phyloP scores from a whole-genome alignment of 1,139 yeast species.

The Saccharomycopsis phalli region DNA sequence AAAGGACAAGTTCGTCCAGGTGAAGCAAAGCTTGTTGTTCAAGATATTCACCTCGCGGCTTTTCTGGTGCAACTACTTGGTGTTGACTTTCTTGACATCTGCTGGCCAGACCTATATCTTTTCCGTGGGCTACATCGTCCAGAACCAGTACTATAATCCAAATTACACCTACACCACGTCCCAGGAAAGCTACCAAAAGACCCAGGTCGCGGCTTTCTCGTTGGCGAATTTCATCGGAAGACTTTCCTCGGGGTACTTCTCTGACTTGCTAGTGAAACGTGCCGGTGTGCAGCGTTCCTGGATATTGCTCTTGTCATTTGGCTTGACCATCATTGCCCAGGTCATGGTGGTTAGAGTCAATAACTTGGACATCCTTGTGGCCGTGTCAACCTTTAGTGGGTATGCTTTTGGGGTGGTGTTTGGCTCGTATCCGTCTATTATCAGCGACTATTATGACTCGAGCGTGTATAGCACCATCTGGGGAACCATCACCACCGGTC shows the following conservation, averaged over 20 bases:
- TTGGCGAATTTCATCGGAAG: constrained; percentile 61
- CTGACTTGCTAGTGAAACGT: constrained; percentile 48
- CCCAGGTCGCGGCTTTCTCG: constrained; percentile 67
- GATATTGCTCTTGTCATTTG: constrained; percentile 49
- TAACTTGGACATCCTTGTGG: constrained; percentile 33
- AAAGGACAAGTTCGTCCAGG: neutral
- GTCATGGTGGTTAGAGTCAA: constrained; percentile 28
- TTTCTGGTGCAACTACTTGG: constrained; percentile 39
- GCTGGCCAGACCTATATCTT: constrained; percentile 74
- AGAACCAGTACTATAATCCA: constrained; percentile 38
- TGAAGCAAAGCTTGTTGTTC: constrained; percentile 2
- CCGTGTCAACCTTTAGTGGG: constrained; percentile 56
- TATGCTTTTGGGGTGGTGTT: constrained; percentile 73
- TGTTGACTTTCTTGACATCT: constrained; percentile 59
- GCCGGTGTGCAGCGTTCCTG: constrained; percentile 55
- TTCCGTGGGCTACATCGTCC: constrained; percentile 63
- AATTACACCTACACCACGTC: constrained; percentile 22
- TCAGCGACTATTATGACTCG: constrained; percentile 72
- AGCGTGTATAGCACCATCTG: constrained; percentile 67
- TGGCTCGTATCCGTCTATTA: constrained; percentile 73
- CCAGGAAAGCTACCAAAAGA: constrained; percentile 44
- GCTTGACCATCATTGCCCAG: constrained; percentile 33
- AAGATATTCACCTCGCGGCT: constrained; percentile 26
- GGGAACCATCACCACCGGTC: constrained; percentile 65
- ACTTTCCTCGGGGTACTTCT: constrained; percentile 56